Evolutionary conservation across 2,329 filamentous ascomycete species (phyloP), one percentile per base, ranked within the genome.

Genomic region (Epichloe amarillans): DNA sequence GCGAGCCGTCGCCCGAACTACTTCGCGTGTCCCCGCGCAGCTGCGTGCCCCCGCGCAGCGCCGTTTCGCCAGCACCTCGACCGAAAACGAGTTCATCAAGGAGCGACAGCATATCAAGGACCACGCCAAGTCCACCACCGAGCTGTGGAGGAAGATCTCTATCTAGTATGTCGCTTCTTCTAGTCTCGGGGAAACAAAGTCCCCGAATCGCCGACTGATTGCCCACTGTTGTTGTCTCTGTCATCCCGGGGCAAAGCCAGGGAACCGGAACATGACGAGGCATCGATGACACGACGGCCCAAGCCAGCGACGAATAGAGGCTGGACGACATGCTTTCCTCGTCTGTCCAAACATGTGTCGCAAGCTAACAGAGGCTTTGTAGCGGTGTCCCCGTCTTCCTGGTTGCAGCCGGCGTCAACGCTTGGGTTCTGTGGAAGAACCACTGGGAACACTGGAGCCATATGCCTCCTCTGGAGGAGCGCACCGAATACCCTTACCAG

Each of bases 381-480:
- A 95, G 90, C 71, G 83, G 76, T 64, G 82, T 86, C 58, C 72
- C 85, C 58, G 90, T 91, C 51, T 75, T 72, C 67, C 74, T 97
- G 52, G 71, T 84, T 59, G 73, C 89, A 58, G 83, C 85, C 54
- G 68, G 72, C 59, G 74, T 83, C 71, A 98, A 98, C 70, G 90
- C 90, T 62, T 95, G 86, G 69, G 82, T 83, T 66, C 82, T 95
- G 56, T 98, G 89, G 88, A 83, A 80, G 63, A 88, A 94, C 75
- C 93, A 98, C 73, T 97, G 91, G 91, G 87, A 94, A 73, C 93
- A 98, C 79, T 88, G 85, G 81, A 73, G 70, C 49, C 91, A 97
- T 74, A 73, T 87, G 70, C 81, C 86, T 54, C 86, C 93, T 58
- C 76, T 91, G 60, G 88, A 95, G 76, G 93, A 98, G 75, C 85